A percentile compares a stretch with the other conserved stretches of the same genome.
Evolutionary conservation across 2,329 filamentous ascomycete genomes (phyloP).

Genomic region (Geosmithia flava): DNA sequence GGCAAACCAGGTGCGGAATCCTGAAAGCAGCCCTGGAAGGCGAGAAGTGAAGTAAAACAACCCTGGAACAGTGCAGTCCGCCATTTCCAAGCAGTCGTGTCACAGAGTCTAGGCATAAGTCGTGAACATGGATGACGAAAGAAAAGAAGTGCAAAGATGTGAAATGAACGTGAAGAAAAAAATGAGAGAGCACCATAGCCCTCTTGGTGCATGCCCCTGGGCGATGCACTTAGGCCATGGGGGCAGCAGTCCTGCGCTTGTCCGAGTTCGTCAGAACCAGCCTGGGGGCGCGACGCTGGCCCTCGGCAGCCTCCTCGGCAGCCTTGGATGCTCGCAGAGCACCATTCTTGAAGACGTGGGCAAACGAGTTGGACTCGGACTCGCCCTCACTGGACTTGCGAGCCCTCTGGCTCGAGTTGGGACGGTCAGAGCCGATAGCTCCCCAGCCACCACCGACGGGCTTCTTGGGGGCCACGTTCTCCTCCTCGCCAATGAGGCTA

Average conservation of each 20-base stretch:
- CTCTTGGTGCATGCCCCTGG: constrained; percentile 11
- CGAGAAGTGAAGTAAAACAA: constrained; percentile 3
- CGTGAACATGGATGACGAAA: constrained; percentile 13
- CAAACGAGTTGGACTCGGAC: constrained; percentile 38
- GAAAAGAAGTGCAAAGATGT: constrained; percentile 5
- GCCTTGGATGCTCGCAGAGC: constrained; percentile 35
- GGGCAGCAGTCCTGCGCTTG: constrained; percentile 56
- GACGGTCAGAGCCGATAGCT: constrained; percentile 79
- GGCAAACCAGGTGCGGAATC: constrained; percentile 8
- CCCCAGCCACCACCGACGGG: constrained; percentile 61
- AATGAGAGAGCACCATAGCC: constrained; percentile 4
- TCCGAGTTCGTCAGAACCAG: constrained; percentile 80
- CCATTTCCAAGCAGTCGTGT: constrained; percentile 17
- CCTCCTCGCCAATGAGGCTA: constrained; percentile 64
- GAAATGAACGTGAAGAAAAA: constrained; percentile 3
- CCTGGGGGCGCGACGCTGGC: constrained; percentile 72
- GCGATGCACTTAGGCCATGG: constrained; percentile 9
- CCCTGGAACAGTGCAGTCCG: constrained; percentile 5
- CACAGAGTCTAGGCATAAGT: constrained; percentile 24
- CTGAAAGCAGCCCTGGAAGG: constrained; percentile 4
- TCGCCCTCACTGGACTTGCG: constrained; percentile 57
- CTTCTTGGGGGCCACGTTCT: constrained; percentile 51
- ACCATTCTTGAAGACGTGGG: constrained; percentile 52
- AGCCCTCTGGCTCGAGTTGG: constrained; percentile 55
- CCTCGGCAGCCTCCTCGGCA: constrained; percentile 37